phyloP scores from a whole-genome alignment of 2,329 filamentous ascomycete species.

The Thelonectria rubi region DNA sequence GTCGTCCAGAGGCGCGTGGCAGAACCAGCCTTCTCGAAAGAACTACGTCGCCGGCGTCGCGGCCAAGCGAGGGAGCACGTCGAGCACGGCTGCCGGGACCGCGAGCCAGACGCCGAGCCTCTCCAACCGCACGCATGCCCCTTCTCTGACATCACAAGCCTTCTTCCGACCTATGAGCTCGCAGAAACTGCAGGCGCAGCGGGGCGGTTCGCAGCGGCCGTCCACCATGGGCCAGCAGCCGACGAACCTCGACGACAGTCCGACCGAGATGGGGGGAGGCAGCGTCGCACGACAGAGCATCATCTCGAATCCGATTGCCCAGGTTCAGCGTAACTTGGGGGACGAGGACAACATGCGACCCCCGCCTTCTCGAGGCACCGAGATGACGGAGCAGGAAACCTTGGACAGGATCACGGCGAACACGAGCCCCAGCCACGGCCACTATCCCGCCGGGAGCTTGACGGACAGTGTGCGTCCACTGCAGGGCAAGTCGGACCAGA shows the following conservation, averaged over 20 bases:
- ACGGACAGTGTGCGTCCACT: conserved; percentile 83
- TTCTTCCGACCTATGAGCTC: conserved; percentile 98
- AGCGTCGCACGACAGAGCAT: conserved; percentile 63
- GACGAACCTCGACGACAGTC: conserved; percentile 50
- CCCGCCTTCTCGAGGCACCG: conserved; percentile 80
- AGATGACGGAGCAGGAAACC: conserved; percentile 78
- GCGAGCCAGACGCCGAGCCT: conserved; percentile 65
- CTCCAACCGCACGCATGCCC: conserved; percentile 85
- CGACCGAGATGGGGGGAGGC: conserved; percentile 55
- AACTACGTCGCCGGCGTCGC: conserved; percentile 54
- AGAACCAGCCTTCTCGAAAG: conserved; percentile 65
- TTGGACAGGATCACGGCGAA: conserved; percentile 77
- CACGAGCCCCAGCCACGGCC: conserved; percentile 73
- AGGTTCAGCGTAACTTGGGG: conserved; percentile 40
- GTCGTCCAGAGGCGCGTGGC: conserved; percentile 58
- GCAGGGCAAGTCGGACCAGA: conserved; percentile 56
- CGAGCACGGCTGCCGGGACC: conserved; percentile 59
- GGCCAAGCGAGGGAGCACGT: conserved; percentile 55
- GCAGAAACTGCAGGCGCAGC: conserved; percentile 89
- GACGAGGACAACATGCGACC: conserved; percentile 63
- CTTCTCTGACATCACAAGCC: conserved; percentile 85
- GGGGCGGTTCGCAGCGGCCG: conserved; percentile 65
- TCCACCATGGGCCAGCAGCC: conserved; percentile 51
- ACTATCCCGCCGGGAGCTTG: conserved; percentile 67
- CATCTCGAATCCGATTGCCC: conserved; percentile 58